These are phyloP conservation scores for Fusarium euwallaceae DNA, from an alignment of 2,329 filamentous ascomycete genomes.

Conservation along the genomic window DNA sequence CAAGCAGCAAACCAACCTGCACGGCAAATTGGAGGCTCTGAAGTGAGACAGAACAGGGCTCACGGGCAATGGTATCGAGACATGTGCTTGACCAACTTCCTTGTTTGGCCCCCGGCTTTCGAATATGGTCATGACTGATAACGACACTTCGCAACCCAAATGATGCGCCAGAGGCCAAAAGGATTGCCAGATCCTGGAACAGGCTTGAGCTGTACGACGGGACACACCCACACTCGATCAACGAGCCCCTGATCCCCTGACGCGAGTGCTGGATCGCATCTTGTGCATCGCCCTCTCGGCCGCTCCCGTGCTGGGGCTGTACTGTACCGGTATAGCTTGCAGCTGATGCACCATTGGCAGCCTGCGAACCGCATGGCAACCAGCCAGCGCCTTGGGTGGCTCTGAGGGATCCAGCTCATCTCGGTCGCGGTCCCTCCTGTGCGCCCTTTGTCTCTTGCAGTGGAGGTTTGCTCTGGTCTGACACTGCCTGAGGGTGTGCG, in stretches of 20 bases:
- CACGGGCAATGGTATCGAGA: conserved; percentile 29
- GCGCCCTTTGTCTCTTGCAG: conserved; percentile 18
- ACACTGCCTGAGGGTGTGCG: conserved; percentile 15
- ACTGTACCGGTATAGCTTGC: conserved; percentile 25
- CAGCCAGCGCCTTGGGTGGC: conserved; percentile 16
- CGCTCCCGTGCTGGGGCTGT: conserved; percentile 40
- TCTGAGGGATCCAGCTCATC: conserved; percentile 14
- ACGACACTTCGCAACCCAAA: conserved; percentile 19
- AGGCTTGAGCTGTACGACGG: conserved; percentile 40
- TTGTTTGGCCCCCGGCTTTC: conserved; percentile 8
- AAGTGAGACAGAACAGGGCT: conserved; percentile 42
- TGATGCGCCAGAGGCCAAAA: conserved; percentile 22
- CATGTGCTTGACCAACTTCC: conserved; percentile 24
- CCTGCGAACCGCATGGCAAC: conserved; percentile 14
- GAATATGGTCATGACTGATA: conserved; percentile 2
- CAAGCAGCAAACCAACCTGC: conserved; percentile 17
- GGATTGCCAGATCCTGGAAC: conserved; percentile 38
- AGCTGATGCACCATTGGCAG: conserved; percentile 31
- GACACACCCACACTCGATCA: conserved; percentile 33
- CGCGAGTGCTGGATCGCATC: conserved; percentile 43
- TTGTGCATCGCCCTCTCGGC: conserved; percentile 40
- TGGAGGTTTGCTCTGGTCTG: conserved; percentile 18
- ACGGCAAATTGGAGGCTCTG: conserved; percentile 39
- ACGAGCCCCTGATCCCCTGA: conserved; percentile 34
- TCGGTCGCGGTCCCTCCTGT: conserved; percentile 20